phyloP scores from a whole-genome alignment of 108 stramenopile species.

The Schizochytrium sp. region DNA sequence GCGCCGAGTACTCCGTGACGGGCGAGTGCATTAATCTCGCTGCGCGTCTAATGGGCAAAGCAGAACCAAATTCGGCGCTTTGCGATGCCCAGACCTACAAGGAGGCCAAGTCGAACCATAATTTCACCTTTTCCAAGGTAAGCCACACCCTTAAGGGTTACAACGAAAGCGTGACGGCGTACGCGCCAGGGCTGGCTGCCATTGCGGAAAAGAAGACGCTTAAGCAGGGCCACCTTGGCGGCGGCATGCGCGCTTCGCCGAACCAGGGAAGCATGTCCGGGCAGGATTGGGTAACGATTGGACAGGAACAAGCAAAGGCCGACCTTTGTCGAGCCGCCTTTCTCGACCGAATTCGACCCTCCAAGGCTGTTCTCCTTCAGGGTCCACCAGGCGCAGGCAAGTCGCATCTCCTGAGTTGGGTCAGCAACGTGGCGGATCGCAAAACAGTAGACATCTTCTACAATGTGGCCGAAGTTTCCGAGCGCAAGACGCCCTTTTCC shows the following conservation, averaged over 20 bases:
- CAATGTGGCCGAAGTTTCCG: neutral
- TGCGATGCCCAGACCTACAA: neutral
- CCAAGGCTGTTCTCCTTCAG: neutral
- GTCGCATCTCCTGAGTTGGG: neutral
- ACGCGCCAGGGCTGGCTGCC: neutral
- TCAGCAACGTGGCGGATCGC: neutral
- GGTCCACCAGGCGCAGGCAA: neutral
- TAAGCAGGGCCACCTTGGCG: neutral
- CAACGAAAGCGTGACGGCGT: neutral
- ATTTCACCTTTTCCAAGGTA: neutral
- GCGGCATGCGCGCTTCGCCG: neutral
- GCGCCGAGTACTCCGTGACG: conserved; percentile 30
- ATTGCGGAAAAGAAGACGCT: neutral
- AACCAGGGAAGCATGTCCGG: neutral
- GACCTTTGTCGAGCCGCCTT: neutral
- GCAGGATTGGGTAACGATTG: neutral
- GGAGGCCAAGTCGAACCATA: neutral
- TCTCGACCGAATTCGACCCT: neutral
- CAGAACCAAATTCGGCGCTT: conserved; percentile 7
- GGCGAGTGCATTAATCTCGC: conserved; percentile 31
- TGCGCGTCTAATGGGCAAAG: conserved; percentile 36
- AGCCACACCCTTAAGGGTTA: neutral
- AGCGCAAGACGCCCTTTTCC: neutral
- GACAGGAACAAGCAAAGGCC: neutral
- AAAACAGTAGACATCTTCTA: neutral